Conservation (phyloP, 331 rosid genomes). For the Malus hybrid region DNA sequence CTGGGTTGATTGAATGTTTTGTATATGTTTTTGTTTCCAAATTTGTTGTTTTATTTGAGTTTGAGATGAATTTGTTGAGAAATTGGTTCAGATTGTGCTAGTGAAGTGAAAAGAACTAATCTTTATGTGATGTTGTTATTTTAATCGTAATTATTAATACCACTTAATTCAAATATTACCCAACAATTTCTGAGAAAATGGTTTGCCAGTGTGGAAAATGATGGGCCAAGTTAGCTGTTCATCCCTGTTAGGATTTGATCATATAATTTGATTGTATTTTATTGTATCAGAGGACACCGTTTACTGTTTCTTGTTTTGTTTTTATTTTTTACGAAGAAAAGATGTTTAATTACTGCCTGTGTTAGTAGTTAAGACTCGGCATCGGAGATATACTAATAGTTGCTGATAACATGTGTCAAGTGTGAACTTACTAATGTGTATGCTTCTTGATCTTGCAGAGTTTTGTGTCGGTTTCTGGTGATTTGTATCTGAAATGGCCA, state of each 20-base stretch:
- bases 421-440: neutral
- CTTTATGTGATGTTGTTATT: neutral
- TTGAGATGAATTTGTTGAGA: neutral
- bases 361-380: neutral
- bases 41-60: neutral
- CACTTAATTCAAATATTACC: neutral
- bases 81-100: neutral
- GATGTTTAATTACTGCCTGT: neutral
- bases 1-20: neutral
- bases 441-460: constrained; percentile 9
- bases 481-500: constrained; percentile 15
- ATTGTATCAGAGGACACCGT: neutral
- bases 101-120: neutral
- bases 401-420: neutral
- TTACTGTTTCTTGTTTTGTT: neutral
- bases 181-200: neutral
- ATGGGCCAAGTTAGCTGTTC: neutral
- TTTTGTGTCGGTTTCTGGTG: constrained; percentile 2
- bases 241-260: neutral
- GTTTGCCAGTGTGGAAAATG: neutral
- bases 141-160: neutral
- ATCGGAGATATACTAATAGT: too few relatives aligned
- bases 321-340: neutral
- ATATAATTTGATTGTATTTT: neutral
- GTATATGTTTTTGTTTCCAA: neutral